These are phyloP conservation scores for Sorghum bicolor DNA, from an alignment of 176 grass and related monocot species.

Conservation along the genomic window DNA sequence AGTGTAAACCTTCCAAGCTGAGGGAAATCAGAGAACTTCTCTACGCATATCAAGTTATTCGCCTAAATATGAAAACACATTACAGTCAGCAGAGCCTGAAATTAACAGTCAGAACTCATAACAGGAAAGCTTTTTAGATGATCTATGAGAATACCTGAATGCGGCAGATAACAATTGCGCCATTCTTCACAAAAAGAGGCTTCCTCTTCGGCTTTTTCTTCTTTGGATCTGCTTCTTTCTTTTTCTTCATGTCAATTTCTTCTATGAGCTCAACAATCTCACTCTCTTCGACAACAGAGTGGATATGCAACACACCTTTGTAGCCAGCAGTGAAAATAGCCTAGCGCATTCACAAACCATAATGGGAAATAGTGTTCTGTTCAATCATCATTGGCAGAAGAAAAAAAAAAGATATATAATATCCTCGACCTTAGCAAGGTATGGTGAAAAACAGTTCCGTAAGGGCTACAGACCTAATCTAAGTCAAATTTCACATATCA, in stretches of 20 bases:
- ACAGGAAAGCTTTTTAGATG: background rate
- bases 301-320: slow-evolving; percentile 92
- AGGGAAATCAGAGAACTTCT: slow-evolving; percentile 80
- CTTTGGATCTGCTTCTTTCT: slow-evolving; percentile 70
- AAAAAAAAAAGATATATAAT: background rate
- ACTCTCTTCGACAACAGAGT: slow-evolving; percentile 93
- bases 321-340: slow-evolving; percentile 98
- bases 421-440: background rate
- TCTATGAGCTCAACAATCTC: slow-evolving; percentile 98
- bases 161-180: slow-evolving; percentile 84
- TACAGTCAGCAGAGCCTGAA: slow-evolving; percentile 20
- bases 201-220: slow-evolving; percentile 81
- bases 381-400: background rate
- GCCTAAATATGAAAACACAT: slow-evolving; percentile 46
- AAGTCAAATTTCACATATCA: background rate
- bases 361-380: background rate
- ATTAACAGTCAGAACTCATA: background rate
- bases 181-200: slow-evolving; percentile 97
- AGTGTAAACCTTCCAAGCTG: slow-evolving; percentile 99
- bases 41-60: slow-evolving; percentile 86
- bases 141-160: slow-evolving; percentile 53
- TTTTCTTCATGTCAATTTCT: slow-evolving; percentile 87
- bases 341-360: slow-evolving; percentile 32
- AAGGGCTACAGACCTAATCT: background rate
- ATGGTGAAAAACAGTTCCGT: background rate